Base-by-base conservation (phyloP, 169 alveolate species). In the Perkinsus olseni region DNA sequence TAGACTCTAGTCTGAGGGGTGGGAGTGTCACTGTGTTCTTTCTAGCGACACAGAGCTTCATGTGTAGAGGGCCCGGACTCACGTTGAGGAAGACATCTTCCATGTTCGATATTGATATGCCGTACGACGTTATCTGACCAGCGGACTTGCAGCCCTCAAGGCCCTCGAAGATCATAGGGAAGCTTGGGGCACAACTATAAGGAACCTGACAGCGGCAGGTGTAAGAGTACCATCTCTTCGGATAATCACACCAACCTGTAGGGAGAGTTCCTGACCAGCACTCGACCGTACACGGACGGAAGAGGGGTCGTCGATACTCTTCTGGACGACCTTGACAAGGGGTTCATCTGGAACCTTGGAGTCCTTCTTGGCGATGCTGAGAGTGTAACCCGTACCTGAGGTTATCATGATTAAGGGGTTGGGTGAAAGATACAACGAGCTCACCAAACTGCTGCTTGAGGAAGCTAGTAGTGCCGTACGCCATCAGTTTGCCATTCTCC, bases 11-110 rank as follows among this genome's bases (percentile, higher is more conserved):
- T n/a, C n/a, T n/a, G n/a, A n/a, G n/a, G n/a, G n/a, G n/a, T n/a
- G n/a, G n/a, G n/a, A 6, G 17, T 17, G 62, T 45, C 62, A 17
- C 24, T 6, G 17, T 45, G 62, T 17, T 45, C 17, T 17, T n/a
- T 17, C 62, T 17, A 10, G 62, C 17, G 17, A 10, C 17, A 10
- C 62, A 6, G 17, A 17, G 62, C 62, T 45, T 10, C 62, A 10
- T 45, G 62, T 10, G 24, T 10, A 17, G 17, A 6, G 62, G 24
- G 24, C 62, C 82, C 34, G 82, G 34, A 28, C 82, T 94, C n/a
- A 95, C 93, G 82, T 93, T 93, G 94, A 95, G 91, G 91, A 95
- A 95, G n/a, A 95, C 97, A 92, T 95, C 97, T 94, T 95, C 97
- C 38, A 95, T 93, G 31, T 95, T 94, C 13, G 95, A 51, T 74